Percentiles rank a stretch among this genome's conserved stretches.
Evolutionary conservation across 2,329 filamentous ascomycete genomes (phyloP).

Genomic region (Elsinoe necatrix): DNA sequence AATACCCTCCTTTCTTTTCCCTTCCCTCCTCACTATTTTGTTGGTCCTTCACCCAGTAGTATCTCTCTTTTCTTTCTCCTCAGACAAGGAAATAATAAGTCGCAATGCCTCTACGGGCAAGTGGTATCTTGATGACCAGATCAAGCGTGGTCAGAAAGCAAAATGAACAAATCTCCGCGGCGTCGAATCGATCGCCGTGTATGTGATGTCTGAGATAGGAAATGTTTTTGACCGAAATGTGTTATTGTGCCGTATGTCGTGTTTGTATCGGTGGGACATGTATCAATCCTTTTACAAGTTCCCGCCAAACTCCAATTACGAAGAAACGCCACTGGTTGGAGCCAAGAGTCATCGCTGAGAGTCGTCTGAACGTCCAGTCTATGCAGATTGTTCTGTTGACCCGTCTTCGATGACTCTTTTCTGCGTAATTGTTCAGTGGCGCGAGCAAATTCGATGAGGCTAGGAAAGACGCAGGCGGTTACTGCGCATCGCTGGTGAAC

Average conservation of each 20-base stretch:
- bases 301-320: too few species aligned
- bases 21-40: background rate
- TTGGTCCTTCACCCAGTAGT: too few species aligned
- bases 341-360: background rate
- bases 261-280: constrained; percentile 1
- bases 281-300: background rate
- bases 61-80: background rate
- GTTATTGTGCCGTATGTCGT: background rate
- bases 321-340: background rate
- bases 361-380: constrained; percentile 3
- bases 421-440: background rate
- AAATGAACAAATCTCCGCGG: too few species aligned
- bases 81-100: constrained; percentile 4
- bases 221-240: background rate
- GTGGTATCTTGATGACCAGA: constrained; percentile 15
- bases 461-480: background rate
- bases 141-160: constrained; percentile 4
- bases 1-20: background rate
- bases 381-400: constrained; percentile 7
- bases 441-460: background rate
- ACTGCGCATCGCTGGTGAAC: constrained; percentile 4
- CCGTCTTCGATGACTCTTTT: background rate
- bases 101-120: constrained; percentile 12
- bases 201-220: constrained; percentile 5
- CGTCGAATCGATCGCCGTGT: background rate